These are phyloP conservation scores for Excoecaria agallocha DNA, from an alignment of 345 rosid species.

Conservation along the genomic window DNA sequence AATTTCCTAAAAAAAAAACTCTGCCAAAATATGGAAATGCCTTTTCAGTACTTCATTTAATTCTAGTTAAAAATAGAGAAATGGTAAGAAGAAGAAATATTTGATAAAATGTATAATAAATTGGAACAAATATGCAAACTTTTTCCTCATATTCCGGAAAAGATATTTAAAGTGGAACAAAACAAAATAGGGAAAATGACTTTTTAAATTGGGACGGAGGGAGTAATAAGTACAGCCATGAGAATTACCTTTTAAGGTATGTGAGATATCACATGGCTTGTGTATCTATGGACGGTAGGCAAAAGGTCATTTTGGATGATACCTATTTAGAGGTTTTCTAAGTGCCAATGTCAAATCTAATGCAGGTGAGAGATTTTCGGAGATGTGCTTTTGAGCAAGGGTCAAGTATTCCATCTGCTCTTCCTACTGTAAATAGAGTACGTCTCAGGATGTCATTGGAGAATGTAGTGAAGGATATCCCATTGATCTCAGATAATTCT, in stretches of 20 bases:
- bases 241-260: not conserved
- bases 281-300: not conserved
- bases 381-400: conserved; percentile 54
- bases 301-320: conserved; percentile 5
- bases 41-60: too few relatives aligned
- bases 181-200: too few relatives aligned
- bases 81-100: too few relatives aligned
- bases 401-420: conserved; percentile 29
- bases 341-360: conserved; percentile 13
- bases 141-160: too few relatives aligned
- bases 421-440: conserved; percentile 61
- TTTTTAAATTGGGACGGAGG: not conserved
- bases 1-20: too few relatives aligned
- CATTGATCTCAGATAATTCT: conserved; percentile 65
- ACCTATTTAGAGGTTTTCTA: not conserved
- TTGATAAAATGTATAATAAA: too few relatives aligned
- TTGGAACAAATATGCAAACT: too few relatives aligned
- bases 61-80: too few relatives aligned
- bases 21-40: too few relatives aligned
- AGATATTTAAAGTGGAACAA: too few relatives aligned
- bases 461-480: conserved; percentile 92
- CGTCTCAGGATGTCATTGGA: conserved; percentile 78
- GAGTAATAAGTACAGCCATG: conserved; percentile 3
- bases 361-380: conserved; percentile 85
- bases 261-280: conserved; percentile 4